Percentiles rank a stretch among this genome's conserved stretches.
Conservation (phyloP, 2,329 filamentous ascomycete genomes). For the Berkeleyomyces rouxiae region DNA sequence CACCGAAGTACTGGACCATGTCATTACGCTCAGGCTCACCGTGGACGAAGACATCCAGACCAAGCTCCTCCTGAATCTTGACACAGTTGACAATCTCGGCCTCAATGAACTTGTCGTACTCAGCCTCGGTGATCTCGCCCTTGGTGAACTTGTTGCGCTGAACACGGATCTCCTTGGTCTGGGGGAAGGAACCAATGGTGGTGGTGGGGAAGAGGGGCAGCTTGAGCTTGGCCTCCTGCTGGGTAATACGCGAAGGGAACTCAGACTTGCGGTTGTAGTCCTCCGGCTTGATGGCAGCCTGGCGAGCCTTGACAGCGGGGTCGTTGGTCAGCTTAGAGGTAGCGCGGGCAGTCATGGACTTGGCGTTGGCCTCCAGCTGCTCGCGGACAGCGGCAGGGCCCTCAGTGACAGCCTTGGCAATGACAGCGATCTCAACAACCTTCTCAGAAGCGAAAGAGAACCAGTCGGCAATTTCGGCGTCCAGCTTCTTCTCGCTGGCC, state of each 20-base stretch:
- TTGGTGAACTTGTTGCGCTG: slow-evolving; percentile 98
- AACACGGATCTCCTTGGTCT: slow-evolving; percentile 96
- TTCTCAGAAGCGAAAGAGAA: slow-evolving; percentile 98
- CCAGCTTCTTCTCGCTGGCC: slow-evolving; percentile 95
- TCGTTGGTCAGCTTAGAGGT: slow-evolving; percentile 93
- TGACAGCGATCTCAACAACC: slow-evolving; percentile 72
- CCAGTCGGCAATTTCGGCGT: slow-evolving; percentile 86
- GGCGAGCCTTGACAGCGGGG: slow-evolving; percentile 90
- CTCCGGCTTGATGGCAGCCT: slow-evolving; percentile 65
- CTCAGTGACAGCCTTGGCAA: slow-evolving; percentile 92
- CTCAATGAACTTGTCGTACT: slow-evolving; percentile 99
- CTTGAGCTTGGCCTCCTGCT: slow-evolving; percentile 83
- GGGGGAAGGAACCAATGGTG: slow-evolving; percentile 97
- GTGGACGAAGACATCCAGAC: slow-evolving; percentile 92
- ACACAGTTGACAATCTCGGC: slow-evolving; percentile 93
- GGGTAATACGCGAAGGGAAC: slow-evolving; percentile 69
- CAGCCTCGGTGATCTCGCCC: slow-evolving; percentile 75
- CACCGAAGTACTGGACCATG: slow-evolving; percentile 99
- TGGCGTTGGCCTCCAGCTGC: slow-evolving; percentile 91
- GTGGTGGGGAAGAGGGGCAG: slow-evolving; percentile 97
- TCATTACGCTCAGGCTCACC: slow-evolving; percentile 99
- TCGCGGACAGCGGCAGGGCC: slow-evolving; percentile 73
- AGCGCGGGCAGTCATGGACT: slow-evolving; percentile 79
- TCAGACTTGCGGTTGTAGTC: slow-evolving; percentile 87
- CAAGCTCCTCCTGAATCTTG: slow-evolving; percentile 95